Conservation (phyloP, 2,329 filamentous ascomycete genomes). For the Teratosphaeria gauchensis region DNA sequence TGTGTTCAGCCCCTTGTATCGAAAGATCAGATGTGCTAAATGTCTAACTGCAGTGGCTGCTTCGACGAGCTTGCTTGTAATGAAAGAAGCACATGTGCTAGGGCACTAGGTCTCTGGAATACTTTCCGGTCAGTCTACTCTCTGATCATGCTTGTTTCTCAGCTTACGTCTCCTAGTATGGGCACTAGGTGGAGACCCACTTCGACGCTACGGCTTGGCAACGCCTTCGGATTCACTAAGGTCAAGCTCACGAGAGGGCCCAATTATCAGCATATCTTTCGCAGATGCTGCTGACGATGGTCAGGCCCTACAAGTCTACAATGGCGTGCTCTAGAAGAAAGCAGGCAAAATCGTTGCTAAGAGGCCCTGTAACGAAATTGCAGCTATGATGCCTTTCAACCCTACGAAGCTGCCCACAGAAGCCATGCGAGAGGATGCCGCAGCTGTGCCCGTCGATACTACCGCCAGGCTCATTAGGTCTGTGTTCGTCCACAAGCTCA, state of each 20-base stretch:
- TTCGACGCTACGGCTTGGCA: background rate
- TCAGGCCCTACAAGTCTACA: slow-evolving; percentile 4
- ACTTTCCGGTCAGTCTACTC: too few species aligned
- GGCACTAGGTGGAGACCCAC: slow-evolving; percentile 3
- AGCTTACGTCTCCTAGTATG: too few species aligned
- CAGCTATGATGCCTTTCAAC: slow-evolving; percentile 20
- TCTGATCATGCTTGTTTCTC: too few species aligned
- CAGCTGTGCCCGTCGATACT: slow-evolving; percentile 16
- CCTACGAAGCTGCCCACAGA: slow-evolving; percentile 25
- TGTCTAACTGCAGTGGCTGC: too few species aligned
- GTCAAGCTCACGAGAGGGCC: slow-evolving; percentile 2
- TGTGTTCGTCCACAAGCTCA: slow-evolving; percentile 27
- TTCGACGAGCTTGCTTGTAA: too few species aligned
- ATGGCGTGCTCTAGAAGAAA: slow-evolving; percentile 22
- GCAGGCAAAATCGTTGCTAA: slow-evolving; percentile 29
- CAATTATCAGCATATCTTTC: slow-evolving; percentile 4
- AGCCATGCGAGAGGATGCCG: slow-evolving; percentile 27
- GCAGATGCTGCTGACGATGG: background rate
- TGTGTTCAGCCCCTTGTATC: too few species aligned
- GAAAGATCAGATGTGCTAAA: too few species aligned
- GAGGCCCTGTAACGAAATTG: slow-evolving; percentile 13
- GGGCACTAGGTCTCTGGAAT: too few species aligned
- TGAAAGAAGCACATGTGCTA: too few species aligned
- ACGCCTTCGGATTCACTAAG: slow-evolving; percentile 1
- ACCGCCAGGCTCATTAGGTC: slow-evolving; percentile 29